A percentile compares a stretch with the other conserved stretches of the same genome.
phyloP scores from a whole-genome alignment of 345 rosid species.

The Eucalyptus grandis region DNA sequence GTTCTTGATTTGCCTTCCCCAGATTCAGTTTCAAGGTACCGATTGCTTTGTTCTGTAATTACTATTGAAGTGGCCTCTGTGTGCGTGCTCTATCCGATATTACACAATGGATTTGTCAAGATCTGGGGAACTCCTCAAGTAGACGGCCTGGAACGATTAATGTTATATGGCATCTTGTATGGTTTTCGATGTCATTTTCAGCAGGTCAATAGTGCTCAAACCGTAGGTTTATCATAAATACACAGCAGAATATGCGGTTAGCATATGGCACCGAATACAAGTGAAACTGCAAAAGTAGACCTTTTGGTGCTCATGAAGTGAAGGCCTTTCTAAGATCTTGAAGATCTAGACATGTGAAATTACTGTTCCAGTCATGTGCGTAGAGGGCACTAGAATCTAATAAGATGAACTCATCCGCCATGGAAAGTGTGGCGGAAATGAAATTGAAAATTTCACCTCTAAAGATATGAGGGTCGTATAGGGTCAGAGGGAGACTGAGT shows the following conservation, averaged over 20 bases:
- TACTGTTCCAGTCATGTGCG: neutral
- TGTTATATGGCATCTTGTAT: neutral
- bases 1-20: constrained; percentile 70
- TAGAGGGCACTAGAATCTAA: neutral
- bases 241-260: neutral
- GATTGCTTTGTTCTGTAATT: neutral
- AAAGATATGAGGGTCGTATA: neutral
- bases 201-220: neutral
- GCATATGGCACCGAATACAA: neutral
- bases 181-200: neutral
- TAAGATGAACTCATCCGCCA: neutral
- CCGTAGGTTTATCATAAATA: neutral
- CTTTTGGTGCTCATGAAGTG: neutral
- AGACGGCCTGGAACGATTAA: neutral
- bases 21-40: constrained; percentile 86
- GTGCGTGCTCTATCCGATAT: neutral
- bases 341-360: neutral
- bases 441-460: neutral
- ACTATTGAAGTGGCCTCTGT: neutral
- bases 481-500: neutral
- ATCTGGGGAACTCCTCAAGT: neutral
- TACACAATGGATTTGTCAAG: neutral
- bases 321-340: neutral
- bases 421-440: neutral
- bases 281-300: neutral